These are phyloP conservation scores for Pythium folliculosum DNA, from an alignment of 352 stramenopile species.

Conservation along the genomic window DNA sequence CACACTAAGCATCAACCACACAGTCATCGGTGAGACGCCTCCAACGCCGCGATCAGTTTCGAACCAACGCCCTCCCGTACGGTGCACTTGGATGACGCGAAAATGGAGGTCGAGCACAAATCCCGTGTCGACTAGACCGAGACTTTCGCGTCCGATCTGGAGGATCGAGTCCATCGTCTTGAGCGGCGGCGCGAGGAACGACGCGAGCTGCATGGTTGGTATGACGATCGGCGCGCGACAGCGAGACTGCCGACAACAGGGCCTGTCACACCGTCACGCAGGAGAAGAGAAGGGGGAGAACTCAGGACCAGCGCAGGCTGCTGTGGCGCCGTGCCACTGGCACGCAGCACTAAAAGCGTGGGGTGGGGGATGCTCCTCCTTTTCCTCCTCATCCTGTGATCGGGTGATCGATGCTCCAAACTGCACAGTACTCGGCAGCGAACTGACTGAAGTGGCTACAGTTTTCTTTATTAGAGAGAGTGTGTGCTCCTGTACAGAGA, in stretches of 20 bases:
- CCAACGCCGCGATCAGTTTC: no score
- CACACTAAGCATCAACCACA: conserved; percentile 7
- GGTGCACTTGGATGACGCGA: background rate
- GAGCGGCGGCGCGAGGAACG: conserved; percentile 6
- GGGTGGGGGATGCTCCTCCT: background rate
- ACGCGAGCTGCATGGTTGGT: background rate
- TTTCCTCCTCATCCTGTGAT: background rate
- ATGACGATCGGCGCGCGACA: background rate
- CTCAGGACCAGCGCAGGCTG: background rate
- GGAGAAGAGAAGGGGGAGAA: background rate
- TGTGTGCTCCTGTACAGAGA: background rate
- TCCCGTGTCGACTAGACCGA: background rate
- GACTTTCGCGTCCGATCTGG: conserved; percentile 1
- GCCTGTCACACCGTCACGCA: background rate
- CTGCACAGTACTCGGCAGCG: background rate
- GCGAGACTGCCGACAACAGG: background rate
- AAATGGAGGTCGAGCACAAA: conserved; percentile 1
- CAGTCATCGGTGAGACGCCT: background rate
- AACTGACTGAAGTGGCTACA: conserved; percentile 22
- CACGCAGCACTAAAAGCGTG: background rate
- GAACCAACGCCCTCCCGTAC: background rate
- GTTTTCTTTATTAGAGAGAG: background rate
- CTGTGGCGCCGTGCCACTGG: background rate
- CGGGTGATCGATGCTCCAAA: background rate
- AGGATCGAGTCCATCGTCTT: conserved; percentile 4